Evolutionary conservation across 176 grass and related monocot species (phyloP), one percentile per base, ranked within the genome.

Genomic region (Phragmites australis): DNA sequence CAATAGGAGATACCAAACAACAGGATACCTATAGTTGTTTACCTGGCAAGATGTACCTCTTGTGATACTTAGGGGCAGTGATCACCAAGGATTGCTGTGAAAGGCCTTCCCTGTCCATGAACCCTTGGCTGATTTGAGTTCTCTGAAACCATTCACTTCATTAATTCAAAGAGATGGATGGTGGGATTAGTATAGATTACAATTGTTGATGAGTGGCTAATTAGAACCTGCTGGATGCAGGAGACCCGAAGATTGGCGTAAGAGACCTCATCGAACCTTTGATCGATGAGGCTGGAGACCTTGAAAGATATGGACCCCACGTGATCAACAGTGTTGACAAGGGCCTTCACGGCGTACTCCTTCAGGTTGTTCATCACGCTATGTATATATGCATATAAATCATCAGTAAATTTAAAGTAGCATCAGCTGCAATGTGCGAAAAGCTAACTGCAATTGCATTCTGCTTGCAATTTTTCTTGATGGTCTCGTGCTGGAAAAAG

Each of bases 321-420:
- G 83, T 97, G 91, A 83, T 97, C 94, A 9, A 93, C 91, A 1
- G 88, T 93, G 49, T 97, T 97, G 39, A 97, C 83, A 10, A 97
- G 88, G 40, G 94, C 94, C 78, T 91, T 93, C 61, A 91, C 77
- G 8, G 94, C 65, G 12, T 89, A 93, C 68, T 97, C 88, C 72
- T 91, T 93, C 17, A 93, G 77, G 66, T 74, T 91, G 23, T 75
- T 75, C 47, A 89, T 68, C 77, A 97, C 88, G 81, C 94, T 97
- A 60, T 16, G 74, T 40, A 25, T 45, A 74, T 63, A 56, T 8
- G 27, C 15, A 2, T 41, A 41, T 2, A 68, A 46, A 75, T 39
- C 27, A 75, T 57, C 16, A 76, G 43, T 8, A 50, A 47, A 69
- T 40, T 57, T 1, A 25, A 45, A 55, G 34, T 32, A 80, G 6